A percentile compares a stretch with the other conserved stretches of the same genome.
These are phyloP conservation scores for Adenanthera pavonina DNA, from an alignment of 306 rosid genomes.

Conservation along the genomic window DNA sequence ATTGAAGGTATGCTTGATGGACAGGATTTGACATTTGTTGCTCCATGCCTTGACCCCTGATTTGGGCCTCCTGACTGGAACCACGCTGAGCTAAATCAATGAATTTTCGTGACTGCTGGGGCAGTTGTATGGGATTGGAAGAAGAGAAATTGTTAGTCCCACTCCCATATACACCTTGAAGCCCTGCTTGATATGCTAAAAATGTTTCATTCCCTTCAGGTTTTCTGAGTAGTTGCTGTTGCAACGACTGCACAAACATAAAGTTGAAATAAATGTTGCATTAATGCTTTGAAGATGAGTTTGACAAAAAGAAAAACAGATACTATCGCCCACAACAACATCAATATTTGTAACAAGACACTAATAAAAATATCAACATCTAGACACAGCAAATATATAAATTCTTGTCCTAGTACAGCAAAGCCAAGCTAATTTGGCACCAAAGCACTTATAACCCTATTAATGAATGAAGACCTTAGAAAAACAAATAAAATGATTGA, in stretches of 20 bases:
- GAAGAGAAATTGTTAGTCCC: constrained; percentile 68
- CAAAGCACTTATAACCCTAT: constrained; percentile 17
- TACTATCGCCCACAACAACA: constrained; percentile 6
- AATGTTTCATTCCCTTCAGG: constrained; percentile 86
- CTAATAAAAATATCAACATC: constrained; percentile 4
- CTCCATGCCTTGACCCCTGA: constrained; percentile 72
- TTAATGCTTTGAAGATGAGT: constrained; percentile 30
- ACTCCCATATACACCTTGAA: constrained; percentile 70
- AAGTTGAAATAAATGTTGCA: constrained; percentile 30
- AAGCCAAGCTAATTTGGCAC: constrained; percentile 18
- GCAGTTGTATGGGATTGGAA: constrained; percentile 63
- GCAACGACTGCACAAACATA: constrained; percentile 67
- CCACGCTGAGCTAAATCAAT: constrained; percentile 76
- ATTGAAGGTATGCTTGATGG: constrained; percentile 85
- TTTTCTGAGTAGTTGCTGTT: constrained; percentile 79
- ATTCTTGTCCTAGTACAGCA: constrained; percentile 22
- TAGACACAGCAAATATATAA: constrained; percentile 30
- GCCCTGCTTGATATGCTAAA: constrained; percentile 76
- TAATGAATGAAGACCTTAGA: constrained; percentile 23
- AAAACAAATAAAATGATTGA: constrained; percentile 2
- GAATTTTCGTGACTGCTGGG: constrained; percentile 83
- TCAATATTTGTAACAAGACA: constrained; percentile 8
- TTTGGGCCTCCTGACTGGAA: constrained; percentile 65
- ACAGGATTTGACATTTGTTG: constrained; percentile 73
- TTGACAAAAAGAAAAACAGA: constrained; percentile 5